phyloP scores from a whole-genome alignment of 441 rosid genomes.

The Macaranga tanarius region DNA sequence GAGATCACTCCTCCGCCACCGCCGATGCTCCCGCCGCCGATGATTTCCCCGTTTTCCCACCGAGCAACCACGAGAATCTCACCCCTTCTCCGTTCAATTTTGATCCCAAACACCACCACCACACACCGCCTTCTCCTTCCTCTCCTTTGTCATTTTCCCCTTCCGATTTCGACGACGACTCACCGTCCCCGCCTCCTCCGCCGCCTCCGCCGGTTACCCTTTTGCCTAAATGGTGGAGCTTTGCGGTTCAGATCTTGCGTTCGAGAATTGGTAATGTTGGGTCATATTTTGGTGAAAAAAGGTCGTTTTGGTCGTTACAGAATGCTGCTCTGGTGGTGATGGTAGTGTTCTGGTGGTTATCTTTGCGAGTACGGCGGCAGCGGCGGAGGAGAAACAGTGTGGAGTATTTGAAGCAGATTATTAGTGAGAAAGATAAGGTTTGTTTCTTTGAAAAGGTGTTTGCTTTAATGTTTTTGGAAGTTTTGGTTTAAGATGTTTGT shows the following conservation, averaged over 20 bases:
- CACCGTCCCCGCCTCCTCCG: constrained; percentile 10
- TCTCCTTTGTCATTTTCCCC: not conserved
- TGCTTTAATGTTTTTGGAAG: constrained; percentile 33
- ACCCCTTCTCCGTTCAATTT: constrained; percentile 13
- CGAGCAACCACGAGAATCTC: constrained; percentile 76
- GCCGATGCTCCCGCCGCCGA: not conserved
- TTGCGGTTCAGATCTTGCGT: constrained; percentile 39
- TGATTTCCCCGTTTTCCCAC: constrained; percentile 57
- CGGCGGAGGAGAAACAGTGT: constrained; percentile 27
- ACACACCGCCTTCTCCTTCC: not conserved
- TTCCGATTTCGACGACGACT: not conserved
- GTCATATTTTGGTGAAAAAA: constrained; percentile 24
- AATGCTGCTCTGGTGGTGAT: constrained; percentile 36
- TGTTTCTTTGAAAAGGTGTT: constrained; percentile 29
- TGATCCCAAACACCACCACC: not conserved
- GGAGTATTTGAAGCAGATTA: constrained; percentile 34
- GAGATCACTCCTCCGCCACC: constrained; percentile 30
- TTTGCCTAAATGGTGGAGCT: constrained; percentile 36
- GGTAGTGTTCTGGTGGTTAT: constrained; percentile 52
- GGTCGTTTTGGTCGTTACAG: constrained; percentile 29
- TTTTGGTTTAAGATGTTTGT: constrained; percentile 12
- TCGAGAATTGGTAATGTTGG: constrained; percentile 36
- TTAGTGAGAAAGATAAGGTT: constrained; percentile 71
- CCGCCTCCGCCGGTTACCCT: constrained; percentile 12
- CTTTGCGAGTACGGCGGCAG: constrained; percentile 38